Evolutionary conservation across 257 asterid species (phyloP), one percentile per base, ranked within the genome.

Genomic region (Petunia axillaris): DNA sequence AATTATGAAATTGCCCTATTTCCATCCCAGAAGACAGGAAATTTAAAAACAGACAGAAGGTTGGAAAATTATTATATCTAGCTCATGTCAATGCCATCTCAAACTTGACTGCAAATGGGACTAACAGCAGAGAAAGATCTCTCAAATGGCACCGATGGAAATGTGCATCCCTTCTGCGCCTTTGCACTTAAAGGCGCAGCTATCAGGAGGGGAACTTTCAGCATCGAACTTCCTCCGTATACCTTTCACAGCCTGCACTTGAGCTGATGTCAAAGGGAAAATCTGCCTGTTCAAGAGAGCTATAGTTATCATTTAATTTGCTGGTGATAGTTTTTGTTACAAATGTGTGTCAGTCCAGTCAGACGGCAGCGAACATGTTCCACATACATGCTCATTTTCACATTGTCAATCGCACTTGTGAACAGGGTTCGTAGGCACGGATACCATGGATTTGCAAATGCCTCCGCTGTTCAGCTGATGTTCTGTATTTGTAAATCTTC

Each of bases 321-420:
- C 92, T 93, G 98, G 90, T 87, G 90, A 91, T 97, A 94, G 88
- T 94, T 94, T 91, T 91, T 94, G 98, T 94, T 97, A 81, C 98
- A 94, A 81, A 94, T 89, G 94, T 94, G 98, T 2, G 94, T 91
- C 89, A 90, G 83, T 39, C 97, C 96, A 70, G 98, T 95, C 85
- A 95, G 89, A 87, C 81, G 91, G 99, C 99, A 93, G 85, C 93
- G 92, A 87, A 95, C 92, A 95, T 87, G 93, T 95, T 95, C 99
- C 99, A 82, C 91, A 94, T 16, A 96, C 87, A 73, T 86, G 87
- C 82, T 96, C 98, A 59, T 94, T 96, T 84, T 86, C 89, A 89
- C 99, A 96, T 86, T 92, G 91, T 97, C 97, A 93, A 82, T 96
- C 99, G 86, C 99, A 96, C 87, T 94, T 96, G 98, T 96, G 99